Conservation (phyloP, 306 rosid species). For the Rosa lucieae region DNA sequence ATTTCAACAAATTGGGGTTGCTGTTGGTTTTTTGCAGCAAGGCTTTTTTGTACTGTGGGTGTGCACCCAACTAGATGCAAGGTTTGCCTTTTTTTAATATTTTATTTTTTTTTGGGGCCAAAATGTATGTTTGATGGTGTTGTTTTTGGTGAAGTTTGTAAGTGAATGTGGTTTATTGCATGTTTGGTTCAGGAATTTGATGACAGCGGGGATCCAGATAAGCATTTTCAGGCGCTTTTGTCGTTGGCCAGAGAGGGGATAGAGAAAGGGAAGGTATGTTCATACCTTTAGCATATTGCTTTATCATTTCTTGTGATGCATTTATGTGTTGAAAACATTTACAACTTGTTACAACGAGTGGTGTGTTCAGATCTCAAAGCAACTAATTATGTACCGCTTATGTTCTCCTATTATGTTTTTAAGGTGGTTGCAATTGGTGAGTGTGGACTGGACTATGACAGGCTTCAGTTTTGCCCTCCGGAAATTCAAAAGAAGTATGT, state of each 20-base stretch:
- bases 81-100: conserved; percentile 39
- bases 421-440: conserved; percentile 97
- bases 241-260: conserved; percentile 87
- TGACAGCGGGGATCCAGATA: conserved; percentile 87
- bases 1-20: not conserved
- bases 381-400: not conserved
- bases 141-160: conserved; percentile 29
- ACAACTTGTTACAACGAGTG: not conserved
- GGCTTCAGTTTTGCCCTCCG: conserved; percentile 87
- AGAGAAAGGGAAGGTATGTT: conserved; percentile 81
- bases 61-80: conserved; percentile 99
- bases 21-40: conserved; percentile 42
- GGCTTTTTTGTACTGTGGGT: conserved; percentile 93
- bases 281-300: not conserved
- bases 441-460: conserved; percentile 95
- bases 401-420: conserved; percentile 6
- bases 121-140: not conserved
- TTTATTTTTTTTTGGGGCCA: not conserved
- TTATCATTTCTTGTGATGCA: not conserved
- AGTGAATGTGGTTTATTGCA: conserved; percentile 22
- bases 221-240: conserved; percentile 82
- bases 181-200: conserved; percentile 71
- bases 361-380: not conserved
- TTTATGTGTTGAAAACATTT: too few relatives aligned
- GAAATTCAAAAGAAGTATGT: conserved; percentile 89